Evolutionary conservation across 1,284 basidiomycete species (phyloP).

Genomic region (Hemileia vastatrix): DNA sequence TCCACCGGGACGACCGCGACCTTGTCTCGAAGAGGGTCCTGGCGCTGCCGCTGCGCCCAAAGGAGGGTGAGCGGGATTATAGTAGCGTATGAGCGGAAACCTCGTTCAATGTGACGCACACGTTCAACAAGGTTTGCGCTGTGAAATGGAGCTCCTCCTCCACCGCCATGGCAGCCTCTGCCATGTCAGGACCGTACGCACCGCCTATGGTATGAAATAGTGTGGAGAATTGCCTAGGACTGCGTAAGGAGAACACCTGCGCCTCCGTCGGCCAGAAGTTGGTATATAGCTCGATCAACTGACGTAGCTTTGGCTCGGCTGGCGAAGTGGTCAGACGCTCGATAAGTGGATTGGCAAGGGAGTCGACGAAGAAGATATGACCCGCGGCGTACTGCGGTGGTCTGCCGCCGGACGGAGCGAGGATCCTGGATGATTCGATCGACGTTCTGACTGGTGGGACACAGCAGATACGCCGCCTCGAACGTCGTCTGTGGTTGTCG

Average conservation of each 20-base stretch:
- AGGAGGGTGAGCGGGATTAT: conserved; percentile 73
- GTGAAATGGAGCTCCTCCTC: conserved; percentile 71
- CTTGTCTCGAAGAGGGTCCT: too few species aligned
- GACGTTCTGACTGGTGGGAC: conserved; percentile 87
- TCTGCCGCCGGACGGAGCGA: conserved; percentile 20
- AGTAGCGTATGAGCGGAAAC: conserved; percentile 90
- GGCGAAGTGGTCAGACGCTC: too few species aligned
- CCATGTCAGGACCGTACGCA: too few species aligned
- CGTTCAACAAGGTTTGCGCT: conserved; percentile 55
- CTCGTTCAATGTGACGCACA: conserved; percentile 83
- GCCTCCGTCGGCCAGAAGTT: too few species aligned
- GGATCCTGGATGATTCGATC: conserved; percentile 81
- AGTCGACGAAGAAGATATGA: conserved; percentile 89
- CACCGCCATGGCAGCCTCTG: conserved; percentile 56
- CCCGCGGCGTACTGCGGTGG: conserved; percentile 69
- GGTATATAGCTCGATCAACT: too few species aligned
- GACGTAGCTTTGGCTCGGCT: too few species aligned
- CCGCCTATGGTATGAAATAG: too few species aligned
- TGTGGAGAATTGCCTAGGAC: conserved; percentile 69
- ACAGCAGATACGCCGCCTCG: conserved; percentile 84
- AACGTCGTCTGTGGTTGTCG: conserved; percentile 66
- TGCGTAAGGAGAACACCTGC: conserved; percentile 65
- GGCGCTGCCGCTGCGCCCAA: conserved; percentile 78
- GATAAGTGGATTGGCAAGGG: too few species aligned
- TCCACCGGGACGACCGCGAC: too few species aligned